A percentile compares a stretch with the other conserved stretches of the same genome.
Conservation (phyloP, 2,329 filamentous ascomycete species). For the Atkinsonella texensis region DNA sequence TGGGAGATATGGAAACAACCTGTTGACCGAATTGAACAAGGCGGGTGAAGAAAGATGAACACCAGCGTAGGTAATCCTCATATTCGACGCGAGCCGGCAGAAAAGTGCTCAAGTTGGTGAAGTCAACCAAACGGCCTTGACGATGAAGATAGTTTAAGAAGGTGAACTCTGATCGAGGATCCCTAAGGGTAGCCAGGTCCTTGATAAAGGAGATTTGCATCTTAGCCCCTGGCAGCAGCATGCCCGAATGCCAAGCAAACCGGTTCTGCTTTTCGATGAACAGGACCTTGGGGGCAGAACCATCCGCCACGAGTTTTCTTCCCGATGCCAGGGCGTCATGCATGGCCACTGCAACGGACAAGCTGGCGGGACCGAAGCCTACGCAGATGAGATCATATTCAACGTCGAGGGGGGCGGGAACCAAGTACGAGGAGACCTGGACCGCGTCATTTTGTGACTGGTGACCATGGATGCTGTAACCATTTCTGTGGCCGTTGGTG, state of each 20-base stretch:
- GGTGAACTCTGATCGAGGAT: constrained; percentile 84
- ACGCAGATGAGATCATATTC: constrained; percentile 80
- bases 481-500: constrained; percentile 9
- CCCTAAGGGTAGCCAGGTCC: constrained; percentile 78
- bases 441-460: constrained; percentile 13
- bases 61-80: constrained; percentile 94
- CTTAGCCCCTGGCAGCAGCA: constrained; percentile 83
- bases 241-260: constrained; percentile 91
- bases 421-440: constrained; percentile 23
- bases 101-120: constrained; percentile 85
- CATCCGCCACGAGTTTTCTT: constrained; percentile 26
- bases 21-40: constrained; percentile 67
- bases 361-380: constrained; percentile 83
- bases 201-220: constrained; percentile 99
- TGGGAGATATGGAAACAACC: constrained; percentile 58
- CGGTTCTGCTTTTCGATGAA: constrained; percentile 77
- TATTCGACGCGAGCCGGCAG: constrained; percentile 78
- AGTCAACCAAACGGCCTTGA: constrained; percentile 72
- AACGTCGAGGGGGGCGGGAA: constrained; percentile 44
- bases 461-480: constrained; percentile 7
- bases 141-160: constrained; percentile 89
- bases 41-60: constrained; percentile 64
- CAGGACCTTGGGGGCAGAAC: constrained; percentile 53
- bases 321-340: constrained; percentile 60
- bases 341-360: constrained; percentile 80